Percentiles rank a stretch among this genome's conserved stretches.
Evolutionary conservation across 345 rosid species (phyloP).

Genomic region (Hibiscus syriacus): DNA sequence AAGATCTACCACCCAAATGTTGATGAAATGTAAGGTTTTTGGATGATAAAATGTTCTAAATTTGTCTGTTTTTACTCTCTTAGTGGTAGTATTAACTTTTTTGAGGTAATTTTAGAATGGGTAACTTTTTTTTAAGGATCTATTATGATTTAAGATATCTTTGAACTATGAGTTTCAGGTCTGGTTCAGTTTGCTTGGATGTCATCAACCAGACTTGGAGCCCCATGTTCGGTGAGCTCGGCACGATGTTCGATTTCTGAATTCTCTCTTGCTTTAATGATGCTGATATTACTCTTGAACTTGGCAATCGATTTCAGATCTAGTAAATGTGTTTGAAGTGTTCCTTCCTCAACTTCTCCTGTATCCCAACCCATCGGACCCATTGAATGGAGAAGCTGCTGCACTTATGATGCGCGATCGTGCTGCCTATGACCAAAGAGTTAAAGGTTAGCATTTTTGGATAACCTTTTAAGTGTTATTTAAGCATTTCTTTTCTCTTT

Average conservation of each 20-base stretch:
- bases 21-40: slow-evolving; percentile 78
- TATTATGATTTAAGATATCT: neutral
- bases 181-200: slow-evolving; percentile 94
- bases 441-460: slow-evolving; percentile 53
- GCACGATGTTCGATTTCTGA: neutral
- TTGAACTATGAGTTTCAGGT: slow-evolving; percentile 49
- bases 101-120: neutral
- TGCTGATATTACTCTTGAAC: slow-evolving; percentile 1
- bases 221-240: slow-evolving; percentile 84
- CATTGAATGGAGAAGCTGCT: slow-evolving; percentile 97
- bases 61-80: slow-evolving; percentile 7
- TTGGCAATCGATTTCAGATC: slow-evolving; percentile 40
- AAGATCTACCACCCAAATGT: slow-evolving; percentile 65
- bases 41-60: neutral
- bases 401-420: slow-evolving; percentile 93
- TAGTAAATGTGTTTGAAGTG: slow-evolving; percentile 92
- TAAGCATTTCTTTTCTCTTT: neutral
- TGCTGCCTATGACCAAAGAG: slow-evolving; percentile 67
- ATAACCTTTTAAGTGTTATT: neutral
- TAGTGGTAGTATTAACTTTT: neutral
- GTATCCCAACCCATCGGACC: slow-evolving; percentile 95
- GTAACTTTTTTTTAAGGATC: neutral
- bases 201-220: slow-evolving; percentile 98
- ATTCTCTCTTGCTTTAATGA: slow-evolving; percentile 4
- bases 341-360: slow-evolving; percentile 97